A percentile compares a stretch with the other conserved stretches of the same genome.
Conservation (phyloP, 106 monocot genomes). For the Platanthera zijinensis region DNA sequence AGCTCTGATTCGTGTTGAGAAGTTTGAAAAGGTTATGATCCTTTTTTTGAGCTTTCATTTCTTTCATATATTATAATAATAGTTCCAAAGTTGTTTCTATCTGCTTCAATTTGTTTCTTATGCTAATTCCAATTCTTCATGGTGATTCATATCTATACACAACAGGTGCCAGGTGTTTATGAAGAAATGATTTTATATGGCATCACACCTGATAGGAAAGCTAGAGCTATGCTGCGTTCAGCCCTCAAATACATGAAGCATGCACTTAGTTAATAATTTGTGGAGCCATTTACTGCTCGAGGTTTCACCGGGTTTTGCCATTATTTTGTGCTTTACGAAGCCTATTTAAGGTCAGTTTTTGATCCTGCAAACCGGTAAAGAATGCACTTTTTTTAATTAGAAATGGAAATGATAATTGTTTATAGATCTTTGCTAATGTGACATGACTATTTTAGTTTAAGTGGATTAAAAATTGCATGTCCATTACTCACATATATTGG, state of each 20-base stretch:
- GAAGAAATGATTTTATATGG: slow-evolving; percentile 26
- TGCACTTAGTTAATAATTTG: slow-evolving; percentile 10
- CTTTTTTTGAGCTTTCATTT: neutral
- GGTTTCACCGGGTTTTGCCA: neutral
- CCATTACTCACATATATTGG: neutral
- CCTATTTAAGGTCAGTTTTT: slow-evolving; percentile 1
- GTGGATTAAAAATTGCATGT: neutral
- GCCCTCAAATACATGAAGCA: slow-evolving; percentile 28
- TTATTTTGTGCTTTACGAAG: neutral
- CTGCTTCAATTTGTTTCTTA: neutral
- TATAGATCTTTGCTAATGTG: neutral
- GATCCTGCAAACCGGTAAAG: neutral
- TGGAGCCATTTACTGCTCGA: neutral
- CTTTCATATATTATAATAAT: neutral
- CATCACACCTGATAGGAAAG: slow-evolving; percentile 23
- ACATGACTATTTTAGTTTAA: neutral
- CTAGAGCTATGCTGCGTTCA: slow-evolving; percentile 27
- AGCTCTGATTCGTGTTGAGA: slow-evolving; percentile 89
- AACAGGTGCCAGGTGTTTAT: slow-evolving; percentile 22
- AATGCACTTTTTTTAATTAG: neutral
- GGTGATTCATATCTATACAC: neutral
- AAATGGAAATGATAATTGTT: neutral
- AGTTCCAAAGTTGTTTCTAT: neutral
- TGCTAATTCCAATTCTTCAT: neutral
- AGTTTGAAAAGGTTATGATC: slow-evolving; percentile 71